Evolutionary conservation across 2,329 filamentous ascomycete species (phyloP).

Genomic region (Microcyclosporella mali): DNA sequence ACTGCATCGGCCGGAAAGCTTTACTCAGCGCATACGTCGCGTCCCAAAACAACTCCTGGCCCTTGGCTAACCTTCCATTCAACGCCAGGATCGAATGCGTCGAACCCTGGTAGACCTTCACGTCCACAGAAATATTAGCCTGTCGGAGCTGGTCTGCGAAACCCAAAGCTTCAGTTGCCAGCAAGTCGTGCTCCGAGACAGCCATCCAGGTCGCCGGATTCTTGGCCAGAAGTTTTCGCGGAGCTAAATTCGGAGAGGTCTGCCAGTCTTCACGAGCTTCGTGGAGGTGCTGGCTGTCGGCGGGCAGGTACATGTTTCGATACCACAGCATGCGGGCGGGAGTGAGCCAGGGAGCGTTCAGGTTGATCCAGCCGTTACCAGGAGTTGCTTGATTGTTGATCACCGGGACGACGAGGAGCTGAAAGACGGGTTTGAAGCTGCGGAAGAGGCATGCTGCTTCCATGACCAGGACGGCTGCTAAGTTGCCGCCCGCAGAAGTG

Average conservation of each 20-base stretch:
- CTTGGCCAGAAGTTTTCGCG: constrained; percentile 14
- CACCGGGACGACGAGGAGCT: constrained; percentile 16
- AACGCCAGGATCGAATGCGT: constrained; percentile 16
- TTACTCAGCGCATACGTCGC: constrained; percentile 12
- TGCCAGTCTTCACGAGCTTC: constrained; percentile 16
- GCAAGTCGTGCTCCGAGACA: constrained; percentile 15
- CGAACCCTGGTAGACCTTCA: constrained; percentile 17
- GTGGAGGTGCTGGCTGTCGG: constrained; percentile 1
- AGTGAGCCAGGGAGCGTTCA: constrained; percentile 18
- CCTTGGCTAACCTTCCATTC: constrained; percentile 14
- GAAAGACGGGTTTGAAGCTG: constrained; percentile 14
- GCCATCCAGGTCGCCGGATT: constrained; percentile 17
- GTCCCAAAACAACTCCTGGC: constrained; percentile 16
- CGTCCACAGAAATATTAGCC: constrained; percentile 9
- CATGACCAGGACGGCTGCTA: constrained; percentile 16
- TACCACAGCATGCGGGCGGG: constrained; percentile 15
- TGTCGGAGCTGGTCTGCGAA: constrained; percentile 14
- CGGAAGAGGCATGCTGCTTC: constrained; percentile 18
- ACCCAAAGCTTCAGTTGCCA: constrained; percentile 16
- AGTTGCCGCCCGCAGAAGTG: constrained; percentile 14
- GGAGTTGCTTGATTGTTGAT: constrained; percentile 16
- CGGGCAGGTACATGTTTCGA: constrained; percentile 16
- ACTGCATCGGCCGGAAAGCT: constrained; percentile 12
- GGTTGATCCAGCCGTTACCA: constrained; percentile 17
- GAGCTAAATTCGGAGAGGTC: constrained; percentile 16